phyloP scores from a whole-genome alignment of 2,329 filamentous ascomycete genomes.

The Neonectria hederae region DNA sequence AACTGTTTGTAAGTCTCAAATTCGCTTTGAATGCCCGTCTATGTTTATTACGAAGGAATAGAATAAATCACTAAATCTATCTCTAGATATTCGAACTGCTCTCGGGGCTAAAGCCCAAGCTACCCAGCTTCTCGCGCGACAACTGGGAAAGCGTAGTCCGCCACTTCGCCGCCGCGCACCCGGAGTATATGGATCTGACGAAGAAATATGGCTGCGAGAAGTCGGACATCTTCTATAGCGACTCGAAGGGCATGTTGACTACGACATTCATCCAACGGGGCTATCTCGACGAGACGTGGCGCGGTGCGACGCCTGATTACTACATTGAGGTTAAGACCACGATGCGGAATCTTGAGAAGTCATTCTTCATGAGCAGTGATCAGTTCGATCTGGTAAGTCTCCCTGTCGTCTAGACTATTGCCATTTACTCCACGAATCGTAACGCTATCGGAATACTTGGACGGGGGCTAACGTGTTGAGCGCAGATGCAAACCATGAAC shows the following conservation, averaged over 20 bases:
- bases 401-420: not conserved
- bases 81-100: not conserved
- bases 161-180: not conserved
- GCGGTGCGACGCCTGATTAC: not conserved
- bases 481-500: not conserved
- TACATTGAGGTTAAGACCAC: not conserved
- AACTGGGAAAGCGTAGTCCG: not conserved
- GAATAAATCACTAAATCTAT: not conserved
- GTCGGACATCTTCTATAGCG: not conserved
- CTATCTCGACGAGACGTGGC: not conserved
- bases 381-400: not conserved
- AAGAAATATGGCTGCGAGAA: not conserved
- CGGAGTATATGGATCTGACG: not conserved
- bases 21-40: not conserved
- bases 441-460: not conserved
- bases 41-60: not conserved
- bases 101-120: not conserved
- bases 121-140: not conserved
- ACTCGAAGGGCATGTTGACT: not conserved
- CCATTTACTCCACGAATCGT: not conserved
- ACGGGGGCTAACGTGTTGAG: not conserved
- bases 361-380: not conserved
- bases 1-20: not conserved
- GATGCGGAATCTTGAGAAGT: not conserved
- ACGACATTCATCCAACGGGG: not conserved